Percentiles rank a stretch among this genome's conserved stretches.
These are phyloP conservation scores for Suaeda aralocaspica DNA, from an alignment of 148 eudicot species.

Conservation along the genomic window DNA sequence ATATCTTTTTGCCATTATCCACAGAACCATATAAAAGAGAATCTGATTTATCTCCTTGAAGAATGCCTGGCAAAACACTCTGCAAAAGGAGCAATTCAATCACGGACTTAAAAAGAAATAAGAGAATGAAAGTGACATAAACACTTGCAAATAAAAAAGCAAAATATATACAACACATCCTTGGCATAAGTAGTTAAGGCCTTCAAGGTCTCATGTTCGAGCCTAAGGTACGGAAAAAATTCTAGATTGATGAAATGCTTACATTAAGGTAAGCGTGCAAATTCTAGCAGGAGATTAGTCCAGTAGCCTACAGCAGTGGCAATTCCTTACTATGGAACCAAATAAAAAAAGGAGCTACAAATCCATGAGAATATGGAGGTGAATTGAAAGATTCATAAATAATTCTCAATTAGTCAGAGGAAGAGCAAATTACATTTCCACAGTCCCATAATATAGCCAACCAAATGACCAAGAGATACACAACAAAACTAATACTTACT, in stretches of 20 bases:
- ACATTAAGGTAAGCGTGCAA: too few relatives aligned
- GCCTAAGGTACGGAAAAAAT: too few relatives aligned
- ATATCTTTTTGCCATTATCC: slow-evolving; percentile 96
- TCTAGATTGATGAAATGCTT: not conserved
- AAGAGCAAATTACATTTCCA: not conserved
- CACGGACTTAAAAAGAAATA: not conserved
- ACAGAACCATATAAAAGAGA: slow-evolving; percentile 98
- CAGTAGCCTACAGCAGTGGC: too few relatives aligned
- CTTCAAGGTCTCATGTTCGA: too few relatives aligned
- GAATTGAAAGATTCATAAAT: not conserved
- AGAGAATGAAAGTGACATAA: too few relatives aligned
- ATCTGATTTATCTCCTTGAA: slow-evolving; percentile 98
- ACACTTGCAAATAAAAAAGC: too few relatives aligned
- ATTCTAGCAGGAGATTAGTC: too few relatives aligned
- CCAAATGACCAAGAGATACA: not conserved
- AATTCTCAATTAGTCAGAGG: not conserved
- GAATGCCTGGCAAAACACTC: slow-evolving; percentile 99
- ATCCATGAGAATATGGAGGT: not conserved
- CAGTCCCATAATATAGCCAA: not conserved
- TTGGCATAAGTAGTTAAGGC: too few relatives aligned
- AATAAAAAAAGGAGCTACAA: too few relatives aligned
- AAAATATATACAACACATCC: too few relatives aligned
- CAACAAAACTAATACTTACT: not conserved
- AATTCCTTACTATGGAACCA: too few relatives aligned
- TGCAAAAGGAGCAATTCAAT: slow-evolving; percentile 28